These are phyloP conservation scores for Myriosclerotinia curreyana DNA, from an alignment of 2,329 filamentous ascomycete species.

Conservation along the genomic window DNA sequence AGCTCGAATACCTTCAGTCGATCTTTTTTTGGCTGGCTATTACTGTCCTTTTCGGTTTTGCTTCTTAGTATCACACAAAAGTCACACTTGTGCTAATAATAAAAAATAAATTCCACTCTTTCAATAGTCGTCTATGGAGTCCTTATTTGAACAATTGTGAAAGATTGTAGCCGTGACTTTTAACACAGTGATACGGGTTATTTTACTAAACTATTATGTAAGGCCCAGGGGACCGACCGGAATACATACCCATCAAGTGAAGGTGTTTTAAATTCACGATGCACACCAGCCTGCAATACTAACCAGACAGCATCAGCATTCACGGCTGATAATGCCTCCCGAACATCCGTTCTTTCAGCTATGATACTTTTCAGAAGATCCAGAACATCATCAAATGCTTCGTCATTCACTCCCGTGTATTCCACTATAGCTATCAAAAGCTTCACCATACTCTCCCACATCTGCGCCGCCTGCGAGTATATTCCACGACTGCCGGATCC, in stretches of 20 bases:
- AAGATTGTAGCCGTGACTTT: background rate
- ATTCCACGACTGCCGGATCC: constrained; percentile 47
- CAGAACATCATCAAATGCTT: constrained; percentile 69
- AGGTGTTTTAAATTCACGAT: constrained; percentile 41
- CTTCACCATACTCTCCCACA: constrained; percentile 61
- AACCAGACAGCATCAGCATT: constrained; percentile 80
- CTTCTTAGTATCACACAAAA: constrained; percentile 12
- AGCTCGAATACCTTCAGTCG: background rate
- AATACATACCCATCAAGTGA: constrained; percentile 45
- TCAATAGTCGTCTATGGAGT: background rate
- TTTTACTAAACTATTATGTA: constrained; percentile 2
- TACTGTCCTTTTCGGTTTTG: constrained; percentile 11
- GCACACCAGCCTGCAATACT: constrained; percentile 33
- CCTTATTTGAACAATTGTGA: background rate
- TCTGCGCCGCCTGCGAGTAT: constrained; percentile 59
- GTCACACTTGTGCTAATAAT: background rate
- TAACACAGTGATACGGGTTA: background rate
- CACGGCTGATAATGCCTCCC: constrained; percentile 56
- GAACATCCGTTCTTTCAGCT: constrained; percentile 48
- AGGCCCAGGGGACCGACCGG: constrained; percentile 26
- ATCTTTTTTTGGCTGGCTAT: background rate
- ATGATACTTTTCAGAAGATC: constrained; percentile 56
- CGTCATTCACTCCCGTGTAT: constrained; percentile 63
- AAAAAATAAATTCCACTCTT: constrained; percentile 16
- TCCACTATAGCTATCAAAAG: constrained; percentile 60